Percentiles rank a stretch among this genome's conserved stretches.
Conservation (phyloP, 495 filamentous ascomycete genomes). For the Trichoderma erinaceum region DNA sequence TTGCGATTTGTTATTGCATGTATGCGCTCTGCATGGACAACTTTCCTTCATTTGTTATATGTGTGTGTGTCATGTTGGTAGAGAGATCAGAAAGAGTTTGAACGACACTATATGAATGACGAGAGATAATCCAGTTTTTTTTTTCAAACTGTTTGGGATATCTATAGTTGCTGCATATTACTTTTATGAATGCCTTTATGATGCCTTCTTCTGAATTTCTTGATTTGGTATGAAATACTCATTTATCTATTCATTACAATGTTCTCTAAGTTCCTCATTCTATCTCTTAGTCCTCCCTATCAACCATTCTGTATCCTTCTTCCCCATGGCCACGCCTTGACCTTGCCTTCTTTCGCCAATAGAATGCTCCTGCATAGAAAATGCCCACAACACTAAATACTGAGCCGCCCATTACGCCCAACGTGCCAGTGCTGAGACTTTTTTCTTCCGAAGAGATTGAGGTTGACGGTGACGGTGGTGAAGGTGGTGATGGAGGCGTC, state of each 20-base stretch:
- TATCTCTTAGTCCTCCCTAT: neutral
- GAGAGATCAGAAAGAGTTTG: too few relatives aligned
- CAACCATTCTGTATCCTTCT: slow-evolving; percentile 5
- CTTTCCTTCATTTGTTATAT: neutral
- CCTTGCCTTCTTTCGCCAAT: neutral
- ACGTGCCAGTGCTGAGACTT: neutral
- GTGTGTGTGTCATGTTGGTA: neutral
- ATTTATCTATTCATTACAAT: too few relatives aligned
- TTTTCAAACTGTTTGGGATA: too few relatives aligned
- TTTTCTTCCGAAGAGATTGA: neutral
- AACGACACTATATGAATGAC: neutral
- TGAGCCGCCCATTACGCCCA: neutral
- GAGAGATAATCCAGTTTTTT: neutral
- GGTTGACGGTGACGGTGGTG: neutral
- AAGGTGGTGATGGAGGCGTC: neutral
- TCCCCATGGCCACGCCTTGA: neutral
- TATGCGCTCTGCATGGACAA: too few relatives aligned
- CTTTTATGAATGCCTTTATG: too few relatives aligned
- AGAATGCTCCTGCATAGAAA: neutral
- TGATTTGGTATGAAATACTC: too few relatives aligned
- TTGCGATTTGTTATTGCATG: too few relatives aligned
- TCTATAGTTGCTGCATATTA: too few relatives aligned
- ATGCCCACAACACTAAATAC: neutral
- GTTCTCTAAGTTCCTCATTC: neutral
- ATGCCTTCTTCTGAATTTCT: too few relatives aligned